Evolutionary conservation across 805 yeast species (phyloP).

Genomic region (Deakozyma indianensis): DNA sequence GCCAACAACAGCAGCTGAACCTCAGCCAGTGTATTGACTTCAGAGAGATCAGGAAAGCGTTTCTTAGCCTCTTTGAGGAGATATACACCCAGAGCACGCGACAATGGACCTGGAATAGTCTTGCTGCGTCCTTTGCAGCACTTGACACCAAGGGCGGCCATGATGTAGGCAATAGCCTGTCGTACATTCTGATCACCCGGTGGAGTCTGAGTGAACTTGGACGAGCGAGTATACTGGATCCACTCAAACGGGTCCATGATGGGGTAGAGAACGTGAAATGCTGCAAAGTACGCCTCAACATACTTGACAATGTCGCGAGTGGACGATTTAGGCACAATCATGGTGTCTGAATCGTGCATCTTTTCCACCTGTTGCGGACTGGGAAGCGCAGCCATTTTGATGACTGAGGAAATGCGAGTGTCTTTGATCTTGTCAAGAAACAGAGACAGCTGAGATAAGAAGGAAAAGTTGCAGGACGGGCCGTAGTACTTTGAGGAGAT

Average conservation of each 20-base stretch:
- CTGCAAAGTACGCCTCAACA: neutral
- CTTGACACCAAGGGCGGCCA: neutral
- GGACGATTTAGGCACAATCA: neutral
- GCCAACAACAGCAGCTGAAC: neutral
- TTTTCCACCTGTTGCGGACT: neutral
- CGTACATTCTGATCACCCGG: neutral
- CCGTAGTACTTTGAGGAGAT: neutral
- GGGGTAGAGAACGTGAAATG: neutral
- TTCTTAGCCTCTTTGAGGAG: neutral
- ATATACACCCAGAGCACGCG: neutral
- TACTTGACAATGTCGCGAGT: neutral
- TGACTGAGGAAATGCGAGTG: neutral
- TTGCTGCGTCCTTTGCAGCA: constrained; percentile 1
- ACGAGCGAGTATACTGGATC: neutral
- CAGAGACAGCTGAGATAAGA: neutral
- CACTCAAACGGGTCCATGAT: constrained; percentile 1
- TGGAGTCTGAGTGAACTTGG: neutral
- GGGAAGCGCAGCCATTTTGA: neutral
- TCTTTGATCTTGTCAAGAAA: constrained; percentile 2
- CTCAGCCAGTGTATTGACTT: neutral
- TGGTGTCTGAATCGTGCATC: neutral
- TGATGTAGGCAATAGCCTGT: neutral
- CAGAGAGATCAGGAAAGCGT: neutral
- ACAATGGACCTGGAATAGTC: neutral
- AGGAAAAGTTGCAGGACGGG: neutral